These are phyloP conservation scores for Camellia oleifera DNA, from an alignment of 179 eudicot genomes.

Conservation along the genomic window DNA sequence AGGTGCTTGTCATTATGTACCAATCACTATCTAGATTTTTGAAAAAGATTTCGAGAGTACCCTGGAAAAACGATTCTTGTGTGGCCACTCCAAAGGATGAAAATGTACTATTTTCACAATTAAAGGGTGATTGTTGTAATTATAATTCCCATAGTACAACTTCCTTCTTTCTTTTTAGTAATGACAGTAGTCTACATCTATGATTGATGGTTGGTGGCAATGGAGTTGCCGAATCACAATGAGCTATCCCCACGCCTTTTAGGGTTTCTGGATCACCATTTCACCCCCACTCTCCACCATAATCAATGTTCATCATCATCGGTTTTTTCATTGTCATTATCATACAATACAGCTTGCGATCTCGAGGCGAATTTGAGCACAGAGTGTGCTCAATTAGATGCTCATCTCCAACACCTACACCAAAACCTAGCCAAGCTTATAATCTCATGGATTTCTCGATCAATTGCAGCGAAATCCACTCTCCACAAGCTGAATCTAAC, in stretches of 20 bases:
- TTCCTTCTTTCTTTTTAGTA: too few species aligned
- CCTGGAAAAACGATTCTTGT: too few species aligned
- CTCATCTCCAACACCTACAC: slow-evolving; percentile 21
- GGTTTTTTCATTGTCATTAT: not conserved
- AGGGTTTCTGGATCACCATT: slow-evolving; percentile 11
- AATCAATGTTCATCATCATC: not conserved
- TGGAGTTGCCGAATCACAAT: slow-evolving; percentile 15
- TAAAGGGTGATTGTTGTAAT: too few species aligned
- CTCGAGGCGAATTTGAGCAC: slow-evolving; percentile 22
- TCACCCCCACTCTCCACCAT: not conserved
- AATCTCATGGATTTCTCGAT: slow-evolving; percentile 36
- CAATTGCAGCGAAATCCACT: slow-evolving; percentile 37
- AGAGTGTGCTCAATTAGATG: slow-evolving; percentile 30
- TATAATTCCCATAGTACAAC: too few species aligned
- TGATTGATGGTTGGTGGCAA: not conserved
- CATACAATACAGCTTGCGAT: slow-evolving; percentile 9
- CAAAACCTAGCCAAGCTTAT: slow-evolving; percentile 22
- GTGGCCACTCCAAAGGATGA: too few species aligned
- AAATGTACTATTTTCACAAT: too few species aligned
- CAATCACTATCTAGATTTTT: too few species aligned
- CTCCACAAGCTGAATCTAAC: slow-evolving; percentile 21
- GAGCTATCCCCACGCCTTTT: slow-evolving; percentile 1
- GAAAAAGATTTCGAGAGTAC: too few species aligned
- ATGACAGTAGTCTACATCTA: too few species aligned
- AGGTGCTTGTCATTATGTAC: too few species aligned